phyloP scores from a whole-genome alignment of 2,329 filamentous ascomycete species.

The Colletotrichum paranaense region DNA sequence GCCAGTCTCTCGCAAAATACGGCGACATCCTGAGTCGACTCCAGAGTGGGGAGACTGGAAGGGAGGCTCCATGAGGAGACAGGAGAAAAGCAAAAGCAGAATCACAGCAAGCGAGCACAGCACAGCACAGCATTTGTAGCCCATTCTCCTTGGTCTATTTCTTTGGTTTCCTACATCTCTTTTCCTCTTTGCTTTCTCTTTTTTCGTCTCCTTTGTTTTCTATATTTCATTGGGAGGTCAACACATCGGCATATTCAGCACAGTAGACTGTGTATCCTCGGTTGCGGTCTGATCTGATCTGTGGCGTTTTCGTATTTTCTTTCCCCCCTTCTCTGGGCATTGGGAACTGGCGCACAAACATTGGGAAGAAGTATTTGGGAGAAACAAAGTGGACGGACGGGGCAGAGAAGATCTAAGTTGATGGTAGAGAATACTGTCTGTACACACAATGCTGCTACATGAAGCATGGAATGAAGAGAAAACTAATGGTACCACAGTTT shows the following conservation, averaged over 20 bases:
- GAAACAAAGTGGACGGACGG: not conserved
- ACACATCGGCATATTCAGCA: conserved; percentile 18
- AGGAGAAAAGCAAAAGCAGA: not conserved
- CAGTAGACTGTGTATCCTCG: conserved; percentile 9
- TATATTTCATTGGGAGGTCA: not conserved
- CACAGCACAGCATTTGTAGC: conserved; percentile 12
- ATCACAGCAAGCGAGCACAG: conserved; percentile 33
- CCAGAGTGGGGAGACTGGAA: not conserved
- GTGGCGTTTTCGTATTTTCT: not conserved
- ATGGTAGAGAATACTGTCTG: not conserved
- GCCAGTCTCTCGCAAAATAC: not conserved
- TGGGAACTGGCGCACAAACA: conserved; percentile 6
- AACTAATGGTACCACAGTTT: not conserved
- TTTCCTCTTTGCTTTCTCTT: not conserved
- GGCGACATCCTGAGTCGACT: not conserved
- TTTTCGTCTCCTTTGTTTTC: not conserved
- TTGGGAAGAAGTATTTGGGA: not conserved
- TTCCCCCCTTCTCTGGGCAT: not conserved
- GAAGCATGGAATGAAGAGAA: not conserved
- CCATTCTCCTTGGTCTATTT: not conserved
- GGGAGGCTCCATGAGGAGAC: not conserved
- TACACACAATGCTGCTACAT: not conserved
- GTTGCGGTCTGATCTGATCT: not conserved
- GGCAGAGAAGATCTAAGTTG: not conserved
- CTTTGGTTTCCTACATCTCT: not conserved